These are phyloP conservation scores for Exserohilum turcica DNA, from an alignment of 2,329 filamentous ascomycete species.

Conservation along the genomic window DNA sequence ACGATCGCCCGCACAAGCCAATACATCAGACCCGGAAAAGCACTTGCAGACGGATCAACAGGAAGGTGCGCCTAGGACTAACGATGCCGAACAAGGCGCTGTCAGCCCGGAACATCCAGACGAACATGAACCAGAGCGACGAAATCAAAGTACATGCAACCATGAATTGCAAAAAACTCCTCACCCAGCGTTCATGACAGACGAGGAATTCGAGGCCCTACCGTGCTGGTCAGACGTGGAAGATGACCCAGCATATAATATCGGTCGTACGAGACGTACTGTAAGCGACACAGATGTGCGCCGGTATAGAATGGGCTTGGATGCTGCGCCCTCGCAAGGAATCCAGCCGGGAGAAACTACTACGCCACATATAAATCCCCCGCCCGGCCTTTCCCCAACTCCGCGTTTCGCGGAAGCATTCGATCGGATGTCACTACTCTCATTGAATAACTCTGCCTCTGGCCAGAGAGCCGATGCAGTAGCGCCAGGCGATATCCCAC, in stretches of 20 bases:
- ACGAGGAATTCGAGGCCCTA: conserved; percentile 4
- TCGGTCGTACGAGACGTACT: not conserved
- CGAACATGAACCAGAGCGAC: not conserved
- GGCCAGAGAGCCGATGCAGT: not conserved
- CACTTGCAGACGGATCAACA: not conserved
- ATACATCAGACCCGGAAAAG: not conserved
- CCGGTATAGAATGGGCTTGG: not conserved
- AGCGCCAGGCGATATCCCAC: not conserved
- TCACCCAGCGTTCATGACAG: conserved; percentile 4
- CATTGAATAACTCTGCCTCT: not conserved
- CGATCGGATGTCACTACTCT: not conserved
- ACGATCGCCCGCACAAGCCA: not conserved
- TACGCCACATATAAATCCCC: not conserved
- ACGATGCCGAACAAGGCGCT: not conserved
- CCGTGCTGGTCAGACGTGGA: conserved; percentile 7
- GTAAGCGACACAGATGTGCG: not conserved
- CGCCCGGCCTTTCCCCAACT: not conserved
- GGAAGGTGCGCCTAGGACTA: not conserved
- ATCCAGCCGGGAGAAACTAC: not conserved
- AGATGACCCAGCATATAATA: not conserved
- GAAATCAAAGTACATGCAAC: not conserved
- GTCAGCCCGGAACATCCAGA: too few species aligned
- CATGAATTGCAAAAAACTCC: not conserved
- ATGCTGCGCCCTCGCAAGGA: too few species aligned
- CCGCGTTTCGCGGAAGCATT: not conserved